phyloP scores from a whole-genome alignment of 2,329 filamentous ascomycete genomes.

The Proliferodiscus dingleyae region DNA sequence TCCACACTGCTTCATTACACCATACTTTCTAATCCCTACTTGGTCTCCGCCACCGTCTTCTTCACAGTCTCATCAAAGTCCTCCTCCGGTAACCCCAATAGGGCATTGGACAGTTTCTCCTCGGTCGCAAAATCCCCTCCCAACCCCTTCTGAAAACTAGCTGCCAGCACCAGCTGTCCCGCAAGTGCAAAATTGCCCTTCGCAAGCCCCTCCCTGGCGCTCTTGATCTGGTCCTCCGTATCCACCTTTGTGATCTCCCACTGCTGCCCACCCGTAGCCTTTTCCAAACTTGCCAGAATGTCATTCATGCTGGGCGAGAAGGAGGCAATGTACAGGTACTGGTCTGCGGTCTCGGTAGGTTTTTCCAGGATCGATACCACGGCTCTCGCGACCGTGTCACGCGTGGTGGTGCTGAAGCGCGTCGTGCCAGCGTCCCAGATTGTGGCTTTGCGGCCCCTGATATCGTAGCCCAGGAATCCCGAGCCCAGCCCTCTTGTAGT shows the following conservation, averaged over 20 bases:
- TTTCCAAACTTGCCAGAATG: constrained; percentile 25
- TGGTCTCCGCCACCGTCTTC: too few relatives aligned
- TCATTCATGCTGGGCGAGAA: constrained; percentile 30
- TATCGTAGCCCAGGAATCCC: constrained; percentile 30
- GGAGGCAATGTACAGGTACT: constrained; percentile 28
- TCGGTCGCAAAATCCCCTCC: neutral
- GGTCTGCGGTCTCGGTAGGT: constrained; percentile 31
- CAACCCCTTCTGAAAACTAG: constrained; percentile 29
- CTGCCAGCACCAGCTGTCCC: too few relatives aligned
- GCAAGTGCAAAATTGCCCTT: constrained; percentile 15
- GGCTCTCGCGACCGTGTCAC: constrained; percentile 28
- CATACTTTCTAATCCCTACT: constrained; percentile 15
- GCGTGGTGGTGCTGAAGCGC: constrained; percentile 15
- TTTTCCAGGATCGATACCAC: constrained; percentile 30
- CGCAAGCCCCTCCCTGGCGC: neutral
- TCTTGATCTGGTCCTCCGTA: neutral
- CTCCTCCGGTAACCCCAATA: constrained; percentile 28
- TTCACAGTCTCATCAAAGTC: too few relatives aligned
- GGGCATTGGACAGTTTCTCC: constrained; percentile 12
- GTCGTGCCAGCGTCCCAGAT: constrained; percentile 23
- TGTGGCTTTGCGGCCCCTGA: constrained; percentile 25
- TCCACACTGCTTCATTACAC: too few relatives aligned
- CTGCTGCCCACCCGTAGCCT: constrained; percentile 24
- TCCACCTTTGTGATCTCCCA: constrained; percentile 22
- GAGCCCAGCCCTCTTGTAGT: too few relatives aligned